A percentile compares a stretch with the other conserved stretches of the same genome.
These are phyloP conservation scores for Chernovozyma sophiae-reginae DNA, from an alignment of 1,139 yeast genomes.

Conservation along the genomic window DNA sequence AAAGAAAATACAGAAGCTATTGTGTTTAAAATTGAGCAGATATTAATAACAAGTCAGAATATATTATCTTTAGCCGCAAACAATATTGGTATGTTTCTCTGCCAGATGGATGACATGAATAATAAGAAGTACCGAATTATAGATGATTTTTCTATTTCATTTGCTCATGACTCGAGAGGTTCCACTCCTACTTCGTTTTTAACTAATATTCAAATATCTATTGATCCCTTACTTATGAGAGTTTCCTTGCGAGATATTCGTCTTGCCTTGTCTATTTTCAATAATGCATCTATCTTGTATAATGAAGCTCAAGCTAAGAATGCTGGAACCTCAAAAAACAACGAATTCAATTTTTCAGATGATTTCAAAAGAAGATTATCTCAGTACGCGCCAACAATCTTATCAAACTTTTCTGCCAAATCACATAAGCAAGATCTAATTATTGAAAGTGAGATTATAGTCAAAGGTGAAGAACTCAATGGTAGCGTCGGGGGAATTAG, in stretches of 20 bases:
- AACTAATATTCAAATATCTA: conserved; percentile 62
- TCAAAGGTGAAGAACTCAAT: conserved; percentile 69
- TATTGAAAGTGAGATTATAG: conserved; percentile 30
- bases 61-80: conserved; percentile 63
- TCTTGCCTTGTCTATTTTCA: conserved; percentile 69
- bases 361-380: conserved; percentile 57
- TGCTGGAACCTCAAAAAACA: conserved; percentile 13
- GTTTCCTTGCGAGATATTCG: conserved; percentile 84
- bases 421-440: conserved; percentile 8
- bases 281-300: conserved; percentile 63
- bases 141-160: conserved; percentile 83
- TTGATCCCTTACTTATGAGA: conserved; percentile 79
- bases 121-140: conserved; percentile 64
- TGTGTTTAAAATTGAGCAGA: conserved; percentile 82
- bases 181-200: conserved; percentile 54
- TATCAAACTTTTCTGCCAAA: conserved; percentile 36
- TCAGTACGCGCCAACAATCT: conserved; percentile 64
- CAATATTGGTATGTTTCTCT: conserved; percentile 82
- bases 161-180: conserved; percentile 69
- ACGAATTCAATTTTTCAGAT: conserved; percentile 46
- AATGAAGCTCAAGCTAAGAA: conserved; percentile 21
- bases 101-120: conserved; percentile 66
- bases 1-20: conserved; percentile 74
- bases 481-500: conserved; percentile 80
- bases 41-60: conserved; percentile 67